phyloP scores from a whole-genome alignment of 768 basidiomycete genomes.

The Suillus lakei region DNA sequence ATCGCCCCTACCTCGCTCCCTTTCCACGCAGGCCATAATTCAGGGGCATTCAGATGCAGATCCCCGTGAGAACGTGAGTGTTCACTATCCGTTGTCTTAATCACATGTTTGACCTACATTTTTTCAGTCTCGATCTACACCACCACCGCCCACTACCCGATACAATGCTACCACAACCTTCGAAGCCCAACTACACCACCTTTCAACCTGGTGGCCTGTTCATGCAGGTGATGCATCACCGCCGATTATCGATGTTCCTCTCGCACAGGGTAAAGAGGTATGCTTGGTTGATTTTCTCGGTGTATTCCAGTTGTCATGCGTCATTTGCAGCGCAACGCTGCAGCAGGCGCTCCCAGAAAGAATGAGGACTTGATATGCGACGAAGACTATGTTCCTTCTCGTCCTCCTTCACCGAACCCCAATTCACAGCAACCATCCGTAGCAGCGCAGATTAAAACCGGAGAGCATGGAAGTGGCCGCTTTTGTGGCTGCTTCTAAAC shows the following conservation, averaged over 20 bases:
- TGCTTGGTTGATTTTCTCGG: not conserved
- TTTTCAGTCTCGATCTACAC: not conserved
- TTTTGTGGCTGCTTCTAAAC: not conserved
- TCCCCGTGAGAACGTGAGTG: too few relatives aligned
- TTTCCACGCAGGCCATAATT: too few relatives aligned
- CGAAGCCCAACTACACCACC: not conserved
- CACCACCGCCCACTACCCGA: not conserved
- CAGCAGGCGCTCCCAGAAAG: not conserved
- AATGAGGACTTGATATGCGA: not conserved
- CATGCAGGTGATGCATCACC: not conserved
- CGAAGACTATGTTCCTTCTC: not conserved
- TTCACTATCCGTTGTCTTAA: too few relatives aligned
- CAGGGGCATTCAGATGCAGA: too few relatives aligned
- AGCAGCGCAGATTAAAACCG: not conserved
- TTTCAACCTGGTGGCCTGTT: not conserved
- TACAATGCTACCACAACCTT: not conserved
- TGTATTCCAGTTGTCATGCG: not conserved
- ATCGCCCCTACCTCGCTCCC: too few relatives aligned
- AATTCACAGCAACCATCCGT: not conserved
- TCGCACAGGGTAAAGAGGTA: not conserved
- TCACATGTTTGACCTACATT: too few relatives aligned
- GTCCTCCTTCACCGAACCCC: not conserved
- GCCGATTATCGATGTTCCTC: not conserved
- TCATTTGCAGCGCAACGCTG: not conserved
- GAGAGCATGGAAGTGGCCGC: not conserved